phyloP scores from a whole-genome alignment of 805 yeast genomes.

The Saccharomycopsis sp. region DNA sequence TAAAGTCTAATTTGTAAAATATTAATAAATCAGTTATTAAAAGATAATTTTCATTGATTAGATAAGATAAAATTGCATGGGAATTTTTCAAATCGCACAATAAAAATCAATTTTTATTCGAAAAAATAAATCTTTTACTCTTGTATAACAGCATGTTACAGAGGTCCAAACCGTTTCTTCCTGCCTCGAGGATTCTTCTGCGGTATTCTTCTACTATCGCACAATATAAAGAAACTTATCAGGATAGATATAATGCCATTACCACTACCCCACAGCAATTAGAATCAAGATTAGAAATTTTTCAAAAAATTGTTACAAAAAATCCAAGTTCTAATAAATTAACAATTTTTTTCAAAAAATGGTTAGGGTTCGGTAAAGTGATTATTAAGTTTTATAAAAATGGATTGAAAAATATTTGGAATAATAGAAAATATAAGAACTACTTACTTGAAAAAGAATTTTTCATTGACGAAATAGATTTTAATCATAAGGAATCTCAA shows the following conservation, averaged over 20 bases:
- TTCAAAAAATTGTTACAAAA: constrained; percentile 18
- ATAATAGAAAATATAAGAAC: constrained; percentile 27
- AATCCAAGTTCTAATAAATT: not conserved
- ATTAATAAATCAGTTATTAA: no score
- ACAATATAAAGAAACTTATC: no score
- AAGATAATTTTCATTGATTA: no score
- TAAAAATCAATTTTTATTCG: no score
- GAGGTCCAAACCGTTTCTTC: no score
- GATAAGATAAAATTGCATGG: no score
- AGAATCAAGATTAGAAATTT: constrained; percentile 20
- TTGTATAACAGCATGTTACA: no score
- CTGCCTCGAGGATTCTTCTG: no score
- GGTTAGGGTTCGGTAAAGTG: constrained; percentile 33
- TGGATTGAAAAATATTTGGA: constrained; percentile 50
- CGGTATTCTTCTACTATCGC: no score
- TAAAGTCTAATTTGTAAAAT: no score
- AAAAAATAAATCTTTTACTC: no score
- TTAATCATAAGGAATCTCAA: constrained; percentile 11
- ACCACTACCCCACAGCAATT: constrained; percentile 8
- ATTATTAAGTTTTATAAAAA: constrained; percentile 41
- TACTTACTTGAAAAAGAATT: constrained; percentile 22
- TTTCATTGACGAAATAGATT: constrained; percentile 21
- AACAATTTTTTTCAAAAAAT: constrained; percentile 26
- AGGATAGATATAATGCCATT: constrained; percentile 10
- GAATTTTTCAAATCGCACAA: no score